Percentiles rank a stretch among this genome's conserved stretches.
phyloP scores from a whole-genome alignment of 2,329 filamentous ascomycete species.

The Epichloe hybrida region DNA sequence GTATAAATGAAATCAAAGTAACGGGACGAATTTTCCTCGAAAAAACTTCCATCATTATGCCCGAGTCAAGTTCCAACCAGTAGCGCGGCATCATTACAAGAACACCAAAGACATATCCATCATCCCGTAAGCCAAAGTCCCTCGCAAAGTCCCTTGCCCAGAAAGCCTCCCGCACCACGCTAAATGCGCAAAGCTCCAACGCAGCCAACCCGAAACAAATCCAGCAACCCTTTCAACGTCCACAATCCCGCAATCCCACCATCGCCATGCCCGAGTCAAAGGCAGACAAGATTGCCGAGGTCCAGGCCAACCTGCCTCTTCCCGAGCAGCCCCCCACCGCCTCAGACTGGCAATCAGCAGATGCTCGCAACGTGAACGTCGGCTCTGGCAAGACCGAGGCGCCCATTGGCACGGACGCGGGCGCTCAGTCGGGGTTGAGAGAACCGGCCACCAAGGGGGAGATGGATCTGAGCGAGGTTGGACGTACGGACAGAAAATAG shows the following conservation, averaged over 20 bases:
- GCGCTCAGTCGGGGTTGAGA: conserved; percentile 38
- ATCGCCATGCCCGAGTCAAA: conserved; percentile 36
- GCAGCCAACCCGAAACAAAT: too few species aligned
- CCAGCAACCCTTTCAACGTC: too few species aligned
- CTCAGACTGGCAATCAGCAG: conserved; percentile 67
- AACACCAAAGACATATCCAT: not conserved
- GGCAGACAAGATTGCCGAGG: conserved; percentile 50
- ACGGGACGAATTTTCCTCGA: too few species aligned
- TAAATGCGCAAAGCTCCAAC: not conserved
- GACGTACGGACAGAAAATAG: conserved; percentile 25
- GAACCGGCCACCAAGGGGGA: conserved; percentile 45
- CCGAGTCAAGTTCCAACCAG: too few species aligned
- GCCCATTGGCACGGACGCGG: conserved; percentile 35
- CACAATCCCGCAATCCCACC: not conserved
- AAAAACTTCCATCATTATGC: too few species aligned
- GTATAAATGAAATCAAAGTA: not conserved
- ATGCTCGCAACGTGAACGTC: conserved; percentile 55
- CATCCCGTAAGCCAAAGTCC: not conserved
- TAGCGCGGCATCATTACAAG: too few species aligned
- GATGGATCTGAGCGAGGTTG: conserved; percentile 45
- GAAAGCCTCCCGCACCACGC: not conserved
- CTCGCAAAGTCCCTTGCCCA: not conserved
- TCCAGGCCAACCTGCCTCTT: conserved; percentile 60
- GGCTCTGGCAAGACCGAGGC: conserved; percentile 26
- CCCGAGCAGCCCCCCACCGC: conserved; percentile 63